Conservation (phyloP, 257 asterid genomes). For the Osmanthus fragrans region DNA sequence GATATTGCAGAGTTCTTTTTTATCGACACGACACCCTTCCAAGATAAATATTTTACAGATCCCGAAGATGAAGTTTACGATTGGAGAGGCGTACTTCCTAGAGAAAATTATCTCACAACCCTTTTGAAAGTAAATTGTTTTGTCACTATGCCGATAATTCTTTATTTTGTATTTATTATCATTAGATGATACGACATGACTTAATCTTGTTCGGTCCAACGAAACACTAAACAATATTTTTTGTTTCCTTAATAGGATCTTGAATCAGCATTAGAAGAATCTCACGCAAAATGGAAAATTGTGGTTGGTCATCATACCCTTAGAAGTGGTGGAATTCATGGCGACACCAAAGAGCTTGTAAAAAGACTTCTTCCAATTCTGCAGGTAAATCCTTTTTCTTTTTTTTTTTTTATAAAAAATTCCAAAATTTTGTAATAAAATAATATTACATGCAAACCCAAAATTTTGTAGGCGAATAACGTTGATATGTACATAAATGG, state of each 20-base stretch:
- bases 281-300: constrained; percentile 70
- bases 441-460: too few relatives aligned
- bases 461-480: constrained; percentile 33
- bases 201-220: background rate
- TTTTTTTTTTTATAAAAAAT: too few relatives aligned
- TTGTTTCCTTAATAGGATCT: constrained; percentile 43
- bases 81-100: constrained; percentile 67
- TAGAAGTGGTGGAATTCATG: constrained; percentile 66
- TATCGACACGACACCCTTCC: constrained; percentile 76
- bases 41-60: constrained; percentile 52
- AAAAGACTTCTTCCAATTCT: constrained; percentile 59
- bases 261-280: constrained; percentile 46
- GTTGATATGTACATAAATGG: constrained; percentile 55
- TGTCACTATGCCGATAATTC: too few relatives aligned
- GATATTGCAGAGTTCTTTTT: constrained; percentile 72
- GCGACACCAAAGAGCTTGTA: constrained; percentile 51
- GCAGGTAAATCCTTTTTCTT: constrained; percentile 37
- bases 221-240: background rate
- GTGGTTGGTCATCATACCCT: constrained; percentile 79
- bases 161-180: background rate
- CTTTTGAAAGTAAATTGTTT: constrained; percentile 36
- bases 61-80: constrained; percentile 60
- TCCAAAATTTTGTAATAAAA: too few relatives aligned
- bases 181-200: background rate
- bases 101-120: constrained; percentile 44